Conservation (phyloP, 2,329 filamentous ascomycete genomes). For the Aspergillus proliferans region DNA sequence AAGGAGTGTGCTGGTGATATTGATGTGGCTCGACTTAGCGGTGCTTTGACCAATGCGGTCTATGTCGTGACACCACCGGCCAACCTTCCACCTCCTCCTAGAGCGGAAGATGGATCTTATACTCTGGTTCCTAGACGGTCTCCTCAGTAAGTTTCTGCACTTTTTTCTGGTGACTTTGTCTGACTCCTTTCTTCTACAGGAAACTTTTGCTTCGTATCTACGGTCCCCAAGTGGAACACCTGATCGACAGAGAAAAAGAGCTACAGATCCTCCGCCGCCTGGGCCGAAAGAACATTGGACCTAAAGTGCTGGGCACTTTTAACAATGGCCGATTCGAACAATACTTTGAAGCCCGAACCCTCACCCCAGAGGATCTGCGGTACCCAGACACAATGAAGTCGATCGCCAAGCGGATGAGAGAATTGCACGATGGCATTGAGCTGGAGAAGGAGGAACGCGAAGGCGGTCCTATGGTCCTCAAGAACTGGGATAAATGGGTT, state of each 20-base stretch:
- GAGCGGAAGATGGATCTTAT: slow-evolving; percentile 34
- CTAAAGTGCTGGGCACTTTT: slow-evolving; percentile 84
- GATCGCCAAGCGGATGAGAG: slow-evolving; percentile 95
- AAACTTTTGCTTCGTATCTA: slow-evolving; percentile 89
- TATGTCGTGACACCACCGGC: slow-evolving; percentile 84
- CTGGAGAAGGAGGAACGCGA: slow-evolving; percentile 71
- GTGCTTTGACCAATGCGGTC: slow-evolving; percentile 91
- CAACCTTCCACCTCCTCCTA: slow-evolving; percentile 47
- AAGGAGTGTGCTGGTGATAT: slow-evolving; percentile 39
- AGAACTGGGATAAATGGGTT: slow-evolving; percentile 93
- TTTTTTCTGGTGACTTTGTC: neutral
- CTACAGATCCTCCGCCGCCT: slow-evolving; percentile 78
- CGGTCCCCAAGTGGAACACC: slow-evolving; percentile 86
- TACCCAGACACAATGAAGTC: slow-evolving; percentile 78
- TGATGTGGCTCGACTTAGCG: slow-evolving; percentile 55
- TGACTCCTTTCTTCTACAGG: slow-evolving; percentile 22
- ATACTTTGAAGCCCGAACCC: slow-evolving; percentile 76
- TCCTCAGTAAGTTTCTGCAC: slow-evolving; percentile 44
- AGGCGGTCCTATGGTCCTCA: slow-evolving; percentile 75
- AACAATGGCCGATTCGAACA: slow-evolving; percentile 93
- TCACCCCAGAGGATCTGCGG: slow-evolving; percentile 70
- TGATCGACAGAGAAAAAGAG: slow-evolving; percentile 90
- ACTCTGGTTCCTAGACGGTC: slow-evolving; percentile 39
- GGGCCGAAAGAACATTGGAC: slow-evolving; percentile 87
- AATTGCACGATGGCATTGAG: slow-evolving; percentile 90